Evolutionary conservation across 1,284 basidiomycete species (phyloP).

Genomic region (Meira nashicola): DNA sequence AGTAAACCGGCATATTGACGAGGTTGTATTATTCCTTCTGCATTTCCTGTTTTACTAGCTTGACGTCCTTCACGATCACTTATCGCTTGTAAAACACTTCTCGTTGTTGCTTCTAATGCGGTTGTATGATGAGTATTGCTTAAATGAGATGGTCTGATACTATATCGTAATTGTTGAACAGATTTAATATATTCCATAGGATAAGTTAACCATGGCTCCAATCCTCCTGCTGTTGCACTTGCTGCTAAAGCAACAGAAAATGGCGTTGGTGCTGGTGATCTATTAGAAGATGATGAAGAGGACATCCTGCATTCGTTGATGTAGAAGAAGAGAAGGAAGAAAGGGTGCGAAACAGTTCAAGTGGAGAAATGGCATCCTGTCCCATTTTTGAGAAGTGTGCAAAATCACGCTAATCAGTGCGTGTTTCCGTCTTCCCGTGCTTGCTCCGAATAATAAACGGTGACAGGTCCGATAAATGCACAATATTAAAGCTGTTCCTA

Average conservation of each 20-base stretch:
- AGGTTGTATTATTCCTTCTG: no score
- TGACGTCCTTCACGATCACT: not conserved
- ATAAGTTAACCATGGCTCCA: constrained; percentile 74
- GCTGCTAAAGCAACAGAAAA: constrained; percentile 56
- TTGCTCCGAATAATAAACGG: no score
- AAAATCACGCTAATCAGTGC: no score
- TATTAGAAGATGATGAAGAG: no score
- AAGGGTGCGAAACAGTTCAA: no score
- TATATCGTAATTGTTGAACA: constrained; percentile 55
- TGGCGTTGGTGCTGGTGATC: constrained; percentile 2
- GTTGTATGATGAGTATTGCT: not conserved
- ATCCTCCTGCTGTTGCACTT: constrained; percentile 85
- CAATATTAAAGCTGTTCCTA: no score
- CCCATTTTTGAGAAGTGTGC: no score
- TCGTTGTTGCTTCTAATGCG: not conserved
- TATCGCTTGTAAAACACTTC: not conserved
- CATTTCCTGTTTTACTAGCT: not conserved
- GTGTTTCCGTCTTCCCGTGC: no score
- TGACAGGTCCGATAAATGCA: no score
- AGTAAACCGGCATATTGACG: not conserved
- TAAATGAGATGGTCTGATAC: not conserved
- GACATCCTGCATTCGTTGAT: no score
- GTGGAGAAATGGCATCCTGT: no score
- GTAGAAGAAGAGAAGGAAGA: no score
- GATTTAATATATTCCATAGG: constrained; percentile 88